A percentile compares a stretch with the other conserved stretches of the same genome.
phyloP scores from a whole-genome alignment of 495 filamentous ascomycete species.

The Glonium stellatum region DNA sequence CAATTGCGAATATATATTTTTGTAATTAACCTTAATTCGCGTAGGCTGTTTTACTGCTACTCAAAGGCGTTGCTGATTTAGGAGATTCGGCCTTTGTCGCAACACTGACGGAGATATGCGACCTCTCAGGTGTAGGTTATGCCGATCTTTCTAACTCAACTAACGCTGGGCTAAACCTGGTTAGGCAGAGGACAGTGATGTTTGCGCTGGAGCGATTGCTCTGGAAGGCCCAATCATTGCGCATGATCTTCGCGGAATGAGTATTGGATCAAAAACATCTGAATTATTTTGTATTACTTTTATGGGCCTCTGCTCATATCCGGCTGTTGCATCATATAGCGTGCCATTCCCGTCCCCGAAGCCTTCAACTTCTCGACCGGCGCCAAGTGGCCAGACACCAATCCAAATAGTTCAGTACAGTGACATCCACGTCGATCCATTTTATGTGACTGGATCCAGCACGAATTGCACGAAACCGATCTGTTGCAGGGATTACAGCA shows the following conservation, averaged over 20 bases:
- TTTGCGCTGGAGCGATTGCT: conserved; percentile 34
- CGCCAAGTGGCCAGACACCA: conserved; percentile 41
- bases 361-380: conserved; percentile 36
- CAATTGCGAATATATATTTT: background rate
- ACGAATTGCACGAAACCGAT: conserved; percentile 40
- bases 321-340: conserved; percentile 38
- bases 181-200: conserved; percentile 41
- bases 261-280: conserved; percentile 43
- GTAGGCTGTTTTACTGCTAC: conserved; percentile 24
- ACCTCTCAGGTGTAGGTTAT: conserved; percentile 37
- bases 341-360: conserved; percentile 43
- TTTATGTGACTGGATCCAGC: conserved; percentile 45
- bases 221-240: conserved; percentile 47
- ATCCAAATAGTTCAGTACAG: conserved; percentile 50
- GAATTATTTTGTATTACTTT: conserved; percentile 44
- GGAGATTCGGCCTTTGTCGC: conserved; percentile 40
- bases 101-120: conserved; percentile 43
- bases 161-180: background rate
- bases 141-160: conserved; percentile 12
- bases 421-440: conserved; percentile 50
- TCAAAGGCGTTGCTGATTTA: conserved; percentile 41
- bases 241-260: conserved; percentile 41
- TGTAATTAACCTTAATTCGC: background rate
- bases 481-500: conserved; percentile 47
- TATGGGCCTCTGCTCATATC: conserved; percentile 46